phyloP scores from a whole-genome alignment of 257 asterid genomes.

The Scutellaria baicalensis region DNA sequence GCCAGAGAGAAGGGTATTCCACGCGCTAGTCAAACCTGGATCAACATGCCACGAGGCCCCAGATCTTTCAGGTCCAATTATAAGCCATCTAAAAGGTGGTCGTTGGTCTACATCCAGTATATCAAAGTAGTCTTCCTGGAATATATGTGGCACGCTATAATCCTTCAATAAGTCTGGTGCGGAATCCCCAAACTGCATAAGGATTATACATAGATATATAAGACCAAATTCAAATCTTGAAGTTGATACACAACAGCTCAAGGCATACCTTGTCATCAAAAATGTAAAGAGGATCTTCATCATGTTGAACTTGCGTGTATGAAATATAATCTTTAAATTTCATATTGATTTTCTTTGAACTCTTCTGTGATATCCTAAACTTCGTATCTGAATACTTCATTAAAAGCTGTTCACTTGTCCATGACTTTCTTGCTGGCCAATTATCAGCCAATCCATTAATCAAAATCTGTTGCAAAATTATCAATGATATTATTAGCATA shows the following conservation, averaged over 20 bases:
- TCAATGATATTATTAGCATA: conserved; percentile 17
- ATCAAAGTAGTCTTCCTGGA: conserved; percentile 92
- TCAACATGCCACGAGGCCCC: conserved; percentile 99
- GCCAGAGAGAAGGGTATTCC: conserved; percentile 98
- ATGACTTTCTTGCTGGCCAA: conserved; percentile 83
- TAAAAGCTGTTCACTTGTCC: conserved; percentile 70
- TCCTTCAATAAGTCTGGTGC: conserved; percentile 78
- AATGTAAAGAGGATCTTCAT: conserved; percentile 93
- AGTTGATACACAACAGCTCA: conserved; percentile 10
- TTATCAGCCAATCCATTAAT: conserved; percentile 72
- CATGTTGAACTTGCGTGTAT: conserved; percentile 79
- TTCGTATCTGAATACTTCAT: conserved; percentile 56
- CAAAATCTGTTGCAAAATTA: conserved; percentile 48
- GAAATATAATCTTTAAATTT: conserved; percentile 74
- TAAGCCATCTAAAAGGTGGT: conserved; percentile 95
- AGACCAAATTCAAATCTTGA: conserved; percentile 13
- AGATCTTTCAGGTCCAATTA: conserved; percentile 96
- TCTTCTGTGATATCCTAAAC: conserved; percentile 81
- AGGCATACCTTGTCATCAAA: conserved; percentile 79
- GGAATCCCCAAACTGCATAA: conserved; percentile 75
- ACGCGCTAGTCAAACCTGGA: conserved; percentile 98
- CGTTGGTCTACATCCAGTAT: conserved; percentile 69
- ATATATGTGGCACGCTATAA: conserved; percentile 71
- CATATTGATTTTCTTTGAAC: conserved; percentile 65
- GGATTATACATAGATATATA: conserved; percentile 10